Evolutionary conservation across 805 yeast species (phyloP), one percentile per base, ranked within the genome.

Genomic region (Ogataea trehalophila): DNA sequence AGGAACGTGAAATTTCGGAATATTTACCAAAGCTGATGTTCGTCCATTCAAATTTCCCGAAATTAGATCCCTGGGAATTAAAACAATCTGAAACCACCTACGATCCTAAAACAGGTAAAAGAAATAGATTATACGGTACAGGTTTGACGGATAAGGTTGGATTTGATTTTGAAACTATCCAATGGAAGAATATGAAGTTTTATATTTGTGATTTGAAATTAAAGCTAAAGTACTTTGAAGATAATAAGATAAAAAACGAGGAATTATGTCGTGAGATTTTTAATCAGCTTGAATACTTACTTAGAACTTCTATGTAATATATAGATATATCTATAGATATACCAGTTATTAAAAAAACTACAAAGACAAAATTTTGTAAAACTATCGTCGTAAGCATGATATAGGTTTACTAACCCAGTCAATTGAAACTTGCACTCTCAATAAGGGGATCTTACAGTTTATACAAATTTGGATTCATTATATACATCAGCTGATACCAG

Each of bases 41-140:
- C 55, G 75, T 82, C 43, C 89, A 83, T 59, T 79, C 86, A 34
- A 83, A 83, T 59, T 76, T 73, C 66, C 87, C 87, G 7, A 83
- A 83, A 60, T 63, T 83, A 49, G 79, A 83, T 57, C 87, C 88
- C 2, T 76, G 82, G 71, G 65, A 66, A 15, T 68, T 83, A 50
- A 73, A 69, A 47, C 49, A 58, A n/a, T 68, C 68, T 5, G 71
- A 70, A 2, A 70, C 72, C 44, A 68, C 75, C 2, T 63, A 70
- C 43, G 66, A 68, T 39, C 26, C 38, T 7, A 70, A 66, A 23
- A 69, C 69, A 8, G 79, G 76, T 3, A 66, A 74, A 14, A 65
- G 87, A 51, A 63, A 73, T n/a, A 65, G 88, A 49, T 60, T 81
- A 13, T 82, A 79, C 53, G 87, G 87, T 5, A 71, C 76, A 4